phyloP scores from a whole-genome alignment of 2,329 filamentous ascomycete genomes.

The Colletotrichum euphorbiae region DNA sequence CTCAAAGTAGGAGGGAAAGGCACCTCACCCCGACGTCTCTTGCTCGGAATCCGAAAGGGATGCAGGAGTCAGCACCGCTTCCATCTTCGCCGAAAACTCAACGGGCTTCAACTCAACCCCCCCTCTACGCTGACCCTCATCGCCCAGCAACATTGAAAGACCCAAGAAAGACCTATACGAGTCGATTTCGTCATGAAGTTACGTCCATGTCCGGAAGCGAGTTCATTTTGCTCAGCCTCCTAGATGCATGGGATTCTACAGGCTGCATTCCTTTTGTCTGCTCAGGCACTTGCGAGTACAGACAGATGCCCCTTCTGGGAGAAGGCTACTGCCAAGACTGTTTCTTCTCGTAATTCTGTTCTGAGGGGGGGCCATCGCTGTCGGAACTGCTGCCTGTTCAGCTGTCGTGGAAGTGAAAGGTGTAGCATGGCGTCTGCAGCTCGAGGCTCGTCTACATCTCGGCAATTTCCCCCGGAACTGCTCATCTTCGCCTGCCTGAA shows the following conservation, averaged over 20 bases:
- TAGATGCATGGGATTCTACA: slow-evolving; percentile 57
- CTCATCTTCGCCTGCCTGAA: slow-evolving; percentile 73
- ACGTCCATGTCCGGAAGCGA: too few relatives aligned
- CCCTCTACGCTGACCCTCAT: not conserved
- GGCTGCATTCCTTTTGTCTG: too few relatives aligned
- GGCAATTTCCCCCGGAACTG: slow-evolving; percentile 62
- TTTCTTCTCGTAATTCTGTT: too few relatives aligned
- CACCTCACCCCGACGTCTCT: slow-evolving; percentile 77
- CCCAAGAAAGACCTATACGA: slow-evolving; percentile 65
- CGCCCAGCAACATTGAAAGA: not conserved
- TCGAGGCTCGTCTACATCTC: slow-evolving; percentile 73
- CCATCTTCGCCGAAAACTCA: slow-evolving; percentile 80
- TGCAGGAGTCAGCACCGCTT: slow-evolving; percentile 76
- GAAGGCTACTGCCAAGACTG: too few relatives aligned
- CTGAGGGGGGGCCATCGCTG: too few relatives aligned
- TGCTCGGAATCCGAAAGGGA: slow-evolving; percentile 83
- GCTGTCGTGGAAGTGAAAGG: slow-evolving; percentile 61
- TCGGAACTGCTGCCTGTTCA: slow-evolving; percentile 59
- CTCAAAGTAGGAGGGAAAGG: slow-evolving; percentile 75
- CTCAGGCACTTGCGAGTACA: too few relatives aligned
- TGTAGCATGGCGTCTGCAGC: slow-evolving; percentile 67
- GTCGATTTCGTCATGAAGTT: slow-evolving; percentile 66
- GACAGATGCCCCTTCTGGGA: too few relatives aligned
- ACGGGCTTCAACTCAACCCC: slow-evolving; percentile 51
- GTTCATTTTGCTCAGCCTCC: too few relatives aligned